Percentiles rank a stretch among this genome's conserved stretches.
These are phyloP conservation scores for Arctium lappa DNA, from an alignment of 129 eudicot genomes.

Conservation along the genomic window DNA sequence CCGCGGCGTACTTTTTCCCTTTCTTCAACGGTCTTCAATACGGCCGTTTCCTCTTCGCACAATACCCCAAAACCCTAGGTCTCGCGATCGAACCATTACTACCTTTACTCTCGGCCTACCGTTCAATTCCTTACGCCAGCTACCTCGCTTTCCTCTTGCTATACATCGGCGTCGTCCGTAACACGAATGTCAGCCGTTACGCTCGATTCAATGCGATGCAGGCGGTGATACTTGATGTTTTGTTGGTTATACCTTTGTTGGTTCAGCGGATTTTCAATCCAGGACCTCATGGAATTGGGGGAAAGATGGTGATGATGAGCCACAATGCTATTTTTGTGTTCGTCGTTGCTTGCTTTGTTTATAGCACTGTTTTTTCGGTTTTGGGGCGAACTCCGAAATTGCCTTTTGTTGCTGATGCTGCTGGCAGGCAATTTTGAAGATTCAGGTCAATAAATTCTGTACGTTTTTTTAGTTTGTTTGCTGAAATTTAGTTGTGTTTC, in stretches of 20 bases:
- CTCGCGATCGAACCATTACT: slow-evolving; percentile 55
- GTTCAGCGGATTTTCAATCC: slow-evolving; percentile 62
- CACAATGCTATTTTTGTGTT: slow-evolving; percentile 53
- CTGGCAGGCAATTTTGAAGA: slow-evolving; percentile 72
- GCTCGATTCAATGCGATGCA: slow-evolving; percentile 91
- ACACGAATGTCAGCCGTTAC: slow-evolving; percentile 52
- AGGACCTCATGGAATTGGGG: slow-evolving; percentile 60
- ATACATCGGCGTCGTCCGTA: slow-evolving; percentile 69
- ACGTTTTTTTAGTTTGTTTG: slow-evolving; percentile 17
- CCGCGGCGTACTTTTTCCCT: slow-evolving; percentile 84
- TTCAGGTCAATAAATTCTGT: neutral
- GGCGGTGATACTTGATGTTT: slow-evolving; percentile 80
- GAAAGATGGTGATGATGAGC: slow-evolving; percentile 50
- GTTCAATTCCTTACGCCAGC: slow-evolving; percentile 73
- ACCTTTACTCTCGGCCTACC: slow-evolving; percentile 66
- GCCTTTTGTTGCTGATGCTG: slow-evolving; percentile 95
- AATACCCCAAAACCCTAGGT: slow-evolving; percentile 59
- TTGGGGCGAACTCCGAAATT: slow-evolving; percentile 74
- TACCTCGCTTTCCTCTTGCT: slow-evolving; percentile 62
- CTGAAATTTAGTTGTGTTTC: neutral
- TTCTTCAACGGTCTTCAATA: slow-evolving; percentile 89
- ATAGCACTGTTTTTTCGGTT: slow-evolving; percentile 50
- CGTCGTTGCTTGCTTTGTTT: slow-evolving; percentile 52
- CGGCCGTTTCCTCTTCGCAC: slow-evolving; percentile 83
- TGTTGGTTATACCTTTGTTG: slow-evolving; percentile 63